Evolutionary conservation across 805 yeast species (phyloP).

Genomic region (Saccharomycopsis guyanensis): DNA sequence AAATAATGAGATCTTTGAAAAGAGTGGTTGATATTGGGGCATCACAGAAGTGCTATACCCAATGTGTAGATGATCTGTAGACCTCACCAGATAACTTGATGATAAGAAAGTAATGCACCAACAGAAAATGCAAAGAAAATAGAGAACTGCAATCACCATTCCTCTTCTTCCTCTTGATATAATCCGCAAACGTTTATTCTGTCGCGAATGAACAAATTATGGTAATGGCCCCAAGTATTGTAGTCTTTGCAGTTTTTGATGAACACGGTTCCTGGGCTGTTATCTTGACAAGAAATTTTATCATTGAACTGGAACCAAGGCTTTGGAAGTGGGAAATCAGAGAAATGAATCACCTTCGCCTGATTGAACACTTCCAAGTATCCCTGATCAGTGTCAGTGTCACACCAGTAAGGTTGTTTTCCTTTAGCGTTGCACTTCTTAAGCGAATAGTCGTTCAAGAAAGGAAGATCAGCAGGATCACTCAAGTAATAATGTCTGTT

Average conservation of each 20-base stretch:
- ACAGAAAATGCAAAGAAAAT: too few species aligned
- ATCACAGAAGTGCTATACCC: too few species aligned
- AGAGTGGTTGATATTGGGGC: too few species aligned
- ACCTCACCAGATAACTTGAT: too few species aligned
- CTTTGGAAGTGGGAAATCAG: slow-evolving; percentile 59
- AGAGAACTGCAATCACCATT: too few species aligned
- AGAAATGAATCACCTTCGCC: slow-evolving; percentile 48
- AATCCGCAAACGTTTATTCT: slow-evolving; percentile 14
- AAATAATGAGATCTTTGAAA: too few species aligned
- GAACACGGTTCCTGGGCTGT: slow-evolving; percentile 1
- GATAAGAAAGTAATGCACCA: too few species aligned
- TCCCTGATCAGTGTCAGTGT: slow-evolving; percentile 19
- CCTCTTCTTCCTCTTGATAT: slow-evolving; percentile 7
- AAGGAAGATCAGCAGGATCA: slow-evolving; percentile 35
- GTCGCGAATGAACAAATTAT: slow-evolving; percentile 19
- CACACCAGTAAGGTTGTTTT: slow-evolving; percentile 18
- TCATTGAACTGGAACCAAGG: slow-evolving; percentile 41
- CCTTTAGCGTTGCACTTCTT: slow-evolving; percentile 14
- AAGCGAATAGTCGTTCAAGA: slow-evolving; percentile 20
- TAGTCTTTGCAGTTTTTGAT: slow-evolving; percentile 18
- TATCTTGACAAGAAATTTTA: slow-evolving; percentile 7
- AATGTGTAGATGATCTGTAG: too few species aligned
- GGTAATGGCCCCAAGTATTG: slow-evolving; percentile 19
- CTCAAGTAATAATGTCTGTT: slow-evolving; percentile 35
- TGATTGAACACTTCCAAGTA: slow-evolving; percentile 24